Conservation (phyloP, 805 yeast genomes). For the Metschnikowia sp. region DNA sequence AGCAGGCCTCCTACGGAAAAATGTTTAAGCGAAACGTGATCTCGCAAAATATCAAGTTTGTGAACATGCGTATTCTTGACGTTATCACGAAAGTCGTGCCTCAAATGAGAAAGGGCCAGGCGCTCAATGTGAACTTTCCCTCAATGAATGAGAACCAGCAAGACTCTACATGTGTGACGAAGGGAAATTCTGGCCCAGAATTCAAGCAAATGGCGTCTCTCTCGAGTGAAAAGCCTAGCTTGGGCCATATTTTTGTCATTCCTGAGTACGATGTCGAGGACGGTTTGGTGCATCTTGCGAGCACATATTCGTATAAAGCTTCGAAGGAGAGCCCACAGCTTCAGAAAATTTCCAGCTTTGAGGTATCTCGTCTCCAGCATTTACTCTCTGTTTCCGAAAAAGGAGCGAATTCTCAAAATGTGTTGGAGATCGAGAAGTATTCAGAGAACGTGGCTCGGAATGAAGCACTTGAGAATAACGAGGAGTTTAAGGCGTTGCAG, state of each 20-base stretch:
- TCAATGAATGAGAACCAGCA: constrained; percentile 21
- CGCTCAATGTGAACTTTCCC: constrained; percentile 28
- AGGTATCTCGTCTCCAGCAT: constrained; percentile 6
- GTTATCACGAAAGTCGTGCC: constrained; percentile 18
- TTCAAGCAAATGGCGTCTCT: constrained; percentile 7
- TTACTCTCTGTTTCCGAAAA: background rate
- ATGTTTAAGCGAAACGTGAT: constrained; percentile 21
- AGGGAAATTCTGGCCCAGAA: constrained; percentile 6
- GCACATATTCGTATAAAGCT: background rate
- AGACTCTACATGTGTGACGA: constrained; percentile 21
- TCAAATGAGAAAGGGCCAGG: constrained; percentile 4
- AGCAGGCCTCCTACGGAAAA: background rate
- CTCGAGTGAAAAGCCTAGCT: background rate
- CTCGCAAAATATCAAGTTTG: constrained; percentile 21
- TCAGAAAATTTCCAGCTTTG: background rate
- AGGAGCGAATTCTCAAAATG: too few species aligned
- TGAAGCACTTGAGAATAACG: background rate
- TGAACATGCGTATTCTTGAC: constrained; percentile 22
- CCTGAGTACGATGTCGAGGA: constrained; percentile 1
- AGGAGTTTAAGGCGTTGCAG: constrained; percentile 7
- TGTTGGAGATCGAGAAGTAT: background rate
- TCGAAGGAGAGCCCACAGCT: too few species aligned
- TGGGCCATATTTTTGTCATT: constrained; percentile 9
- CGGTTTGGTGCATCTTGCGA: background rate
- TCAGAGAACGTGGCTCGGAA: background rate